Conservation (phyloP, 257 asterid genomes). For the Perilla frutescens region DNA sequence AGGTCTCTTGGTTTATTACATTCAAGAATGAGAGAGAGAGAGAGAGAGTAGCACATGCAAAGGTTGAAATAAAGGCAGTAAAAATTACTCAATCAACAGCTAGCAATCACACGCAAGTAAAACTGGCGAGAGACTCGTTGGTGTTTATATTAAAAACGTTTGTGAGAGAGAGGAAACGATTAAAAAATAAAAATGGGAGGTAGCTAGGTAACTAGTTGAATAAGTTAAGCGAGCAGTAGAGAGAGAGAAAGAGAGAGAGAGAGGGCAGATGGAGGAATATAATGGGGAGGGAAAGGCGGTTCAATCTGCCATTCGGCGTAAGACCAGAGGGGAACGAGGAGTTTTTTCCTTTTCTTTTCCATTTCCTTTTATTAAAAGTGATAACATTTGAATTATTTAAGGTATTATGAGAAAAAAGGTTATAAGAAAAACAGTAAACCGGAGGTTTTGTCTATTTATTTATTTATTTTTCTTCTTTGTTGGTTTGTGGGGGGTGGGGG, state of each 20-base stretch:
- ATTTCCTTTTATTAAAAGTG: neutral
- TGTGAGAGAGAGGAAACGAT: neutral
- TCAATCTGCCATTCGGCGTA: conserved; percentile 42
- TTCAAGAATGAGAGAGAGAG: neutral
- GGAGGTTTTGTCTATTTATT: neutral
- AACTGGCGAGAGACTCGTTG: neutral
- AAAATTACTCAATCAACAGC: conserved; percentile 22
- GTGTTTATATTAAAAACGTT: conserved; percentile 6
- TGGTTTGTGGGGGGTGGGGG: conserved; percentile 10
- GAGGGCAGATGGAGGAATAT: conserved; percentile 33
- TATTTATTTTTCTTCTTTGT: neutral
- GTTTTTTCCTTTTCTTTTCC: neutral
- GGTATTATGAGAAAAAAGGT: neutral
- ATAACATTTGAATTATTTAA: conserved; percentile 17
- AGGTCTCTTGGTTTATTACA: neutral
- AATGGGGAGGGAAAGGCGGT: conserved; percentile 45
- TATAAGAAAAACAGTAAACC: neutral
- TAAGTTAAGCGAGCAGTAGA: neutral
- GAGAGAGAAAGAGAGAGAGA: conserved; percentile 21
- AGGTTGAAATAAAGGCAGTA: conserved; percentile 27
- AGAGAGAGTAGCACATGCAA: conserved; percentile 28
- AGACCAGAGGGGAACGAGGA: conserved; percentile 29
- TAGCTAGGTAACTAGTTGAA: conserved; percentile 20
- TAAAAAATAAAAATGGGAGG: neutral
- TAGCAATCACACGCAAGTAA: conserved; percentile 33